These are phyloP conservation scores for Anisodus acutangulus DNA, from an alignment of 257 asterid genomes.

Conservation along the genomic window DNA sequence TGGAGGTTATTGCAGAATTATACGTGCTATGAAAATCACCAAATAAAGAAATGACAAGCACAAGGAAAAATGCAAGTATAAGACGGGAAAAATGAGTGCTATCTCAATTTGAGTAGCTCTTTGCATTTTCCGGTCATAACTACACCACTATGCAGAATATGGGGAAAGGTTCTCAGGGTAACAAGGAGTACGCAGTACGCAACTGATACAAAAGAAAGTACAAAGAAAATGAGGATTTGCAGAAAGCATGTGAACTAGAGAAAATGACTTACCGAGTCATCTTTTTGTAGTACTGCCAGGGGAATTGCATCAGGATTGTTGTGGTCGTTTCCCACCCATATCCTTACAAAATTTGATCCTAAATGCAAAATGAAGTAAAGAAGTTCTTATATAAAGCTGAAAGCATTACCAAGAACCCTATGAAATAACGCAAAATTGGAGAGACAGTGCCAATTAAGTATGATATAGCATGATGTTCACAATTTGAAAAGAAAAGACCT, in stretches of 20 bases:
- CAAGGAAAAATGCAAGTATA: not conserved
- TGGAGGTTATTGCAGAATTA: not conserved
- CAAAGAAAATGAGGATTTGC: not conserved
- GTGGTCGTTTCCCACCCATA: constrained; percentile 76
- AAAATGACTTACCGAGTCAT: constrained; percentile 54
- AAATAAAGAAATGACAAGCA: not conserved
- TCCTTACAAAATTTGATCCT: constrained; percentile 64
- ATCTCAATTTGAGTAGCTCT: not conserved
- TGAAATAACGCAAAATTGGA: not conserved
- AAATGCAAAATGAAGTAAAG: constrained; percentile 42
- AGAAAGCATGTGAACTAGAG: constrained; percentile 2
- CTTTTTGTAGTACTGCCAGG: constrained; percentile 71
- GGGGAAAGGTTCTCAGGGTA: not conserved
- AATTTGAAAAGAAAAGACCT: constrained; percentile 1
- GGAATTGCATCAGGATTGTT: constrained; percentile 54
- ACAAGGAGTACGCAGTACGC: constrained; percentile 9
- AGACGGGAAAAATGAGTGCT: constrained; percentile 1
- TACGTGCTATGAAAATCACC: not conserved
- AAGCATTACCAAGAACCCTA: constrained; percentile 18
- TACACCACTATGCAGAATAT: constrained; percentile 7
- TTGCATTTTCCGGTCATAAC: constrained; percentile 14
- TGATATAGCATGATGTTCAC: not conserved
- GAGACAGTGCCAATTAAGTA: constrained; percentile 16
- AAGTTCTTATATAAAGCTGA: constrained; percentile 20
- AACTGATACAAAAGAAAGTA: constrained; percentile 21